Conservation (phyloP, 2,329 filamentous ascomycete species). For the Aspergillus sclerotialis region DNA sequence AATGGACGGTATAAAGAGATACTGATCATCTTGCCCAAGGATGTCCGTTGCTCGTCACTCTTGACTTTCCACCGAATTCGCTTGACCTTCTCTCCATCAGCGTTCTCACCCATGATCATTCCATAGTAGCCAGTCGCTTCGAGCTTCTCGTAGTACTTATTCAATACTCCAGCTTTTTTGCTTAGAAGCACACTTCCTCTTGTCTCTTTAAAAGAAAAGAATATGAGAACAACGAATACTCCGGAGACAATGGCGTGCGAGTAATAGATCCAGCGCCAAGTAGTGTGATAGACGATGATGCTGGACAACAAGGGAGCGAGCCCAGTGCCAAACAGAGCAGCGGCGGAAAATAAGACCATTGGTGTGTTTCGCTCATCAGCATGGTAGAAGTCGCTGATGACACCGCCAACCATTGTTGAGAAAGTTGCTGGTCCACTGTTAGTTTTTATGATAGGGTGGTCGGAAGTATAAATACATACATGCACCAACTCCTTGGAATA, state of each 20-base stretch:
- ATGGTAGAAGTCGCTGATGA: conserved; percentile 79
- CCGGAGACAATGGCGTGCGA: conserved; percentile 67
- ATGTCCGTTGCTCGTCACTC: conserved; percentile 67
- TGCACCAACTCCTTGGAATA: conserved; percentile 69
- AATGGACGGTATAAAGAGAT: conserved; percentile 74
- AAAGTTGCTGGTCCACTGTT: conserved; percentile 49
- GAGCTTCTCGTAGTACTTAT: conserved; percentile 69
- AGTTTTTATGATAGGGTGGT: conserved; percentile 1
- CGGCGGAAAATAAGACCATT: conserved; percentile 82
- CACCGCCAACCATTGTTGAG: conserved; percentile 85
- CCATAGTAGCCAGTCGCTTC: conserved; percentile 59
- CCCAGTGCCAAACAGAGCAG: conserved; percentile 71
- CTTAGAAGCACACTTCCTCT: conserved; percentile 72
- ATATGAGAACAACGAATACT: conserved; percentile 57
- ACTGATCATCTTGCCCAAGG: conserved; percentile 61
- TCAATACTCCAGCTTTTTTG: conserved; percentile 65
- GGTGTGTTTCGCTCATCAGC: conserved; percentile 74
- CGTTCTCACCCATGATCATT: conserved; percentile 39
- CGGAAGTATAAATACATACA: conserved; percentile 44
- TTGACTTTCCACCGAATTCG: conserved; percentile 74
- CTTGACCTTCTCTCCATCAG: conserved; percentile 19
- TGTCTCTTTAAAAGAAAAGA: conserved; percentile 71
- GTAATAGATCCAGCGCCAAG: conserved; percentile 87
- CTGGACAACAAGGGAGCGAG: conserved; percentile 67
- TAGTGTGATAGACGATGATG: conserved; percentile 58